phyloP scores from a whole-genome alignment of 306 rosid species.

The Rosa rugosa region DNA sequence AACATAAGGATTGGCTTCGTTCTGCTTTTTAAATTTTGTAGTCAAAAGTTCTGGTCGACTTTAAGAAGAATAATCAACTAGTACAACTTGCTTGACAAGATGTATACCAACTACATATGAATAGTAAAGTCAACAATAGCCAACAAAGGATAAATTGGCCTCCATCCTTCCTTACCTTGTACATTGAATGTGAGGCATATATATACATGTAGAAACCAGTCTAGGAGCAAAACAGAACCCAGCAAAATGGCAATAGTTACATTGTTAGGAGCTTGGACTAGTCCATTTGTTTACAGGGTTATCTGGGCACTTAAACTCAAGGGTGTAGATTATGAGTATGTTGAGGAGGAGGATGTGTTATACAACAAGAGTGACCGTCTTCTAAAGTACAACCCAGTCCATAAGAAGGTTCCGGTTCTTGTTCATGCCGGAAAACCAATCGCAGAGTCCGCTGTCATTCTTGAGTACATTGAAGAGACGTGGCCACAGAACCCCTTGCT shows the following conservation, averaged over 20 bases:
- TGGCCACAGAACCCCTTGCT: slow-evolving; percentile 26
- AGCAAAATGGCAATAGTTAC: slow-evolving; percentile 13
- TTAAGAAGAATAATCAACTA: no score
- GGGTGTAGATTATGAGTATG: slow-evolving; percentile 20
- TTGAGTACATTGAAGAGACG: slow-evolving; percentile 26
- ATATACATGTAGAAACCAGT: not conserved
- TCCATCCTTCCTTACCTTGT: no score
- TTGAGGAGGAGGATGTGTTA: slow-evolving; percentile 15
- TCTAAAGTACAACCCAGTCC: slow-evolving; percentile 15
- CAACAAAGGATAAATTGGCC: not conserved
- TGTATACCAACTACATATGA: not conserved
- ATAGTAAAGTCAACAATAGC: not conserved
- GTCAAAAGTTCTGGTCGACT: no score
- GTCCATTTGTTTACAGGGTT: slow-evolving; percentile 3
- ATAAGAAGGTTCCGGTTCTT: not conserved
- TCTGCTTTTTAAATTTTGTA: no score
- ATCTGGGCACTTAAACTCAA: slow-evolving; percentile 28
- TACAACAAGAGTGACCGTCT: slow-evolving; percentile 12
- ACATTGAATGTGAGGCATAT: not conserved
- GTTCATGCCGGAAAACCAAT: slow-evolving; percentile 19
- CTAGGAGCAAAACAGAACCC: not conserved
- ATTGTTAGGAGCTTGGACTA: not conserved
- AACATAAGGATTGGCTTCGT: no score
- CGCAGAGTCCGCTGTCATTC: slow-evolving; percentile 18
- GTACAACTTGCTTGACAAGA: not conserved